Evolutionary conservation across 805 yeast genomes (phyloP).

Genomic region (Cyberlindnera maclurae): DNA sequence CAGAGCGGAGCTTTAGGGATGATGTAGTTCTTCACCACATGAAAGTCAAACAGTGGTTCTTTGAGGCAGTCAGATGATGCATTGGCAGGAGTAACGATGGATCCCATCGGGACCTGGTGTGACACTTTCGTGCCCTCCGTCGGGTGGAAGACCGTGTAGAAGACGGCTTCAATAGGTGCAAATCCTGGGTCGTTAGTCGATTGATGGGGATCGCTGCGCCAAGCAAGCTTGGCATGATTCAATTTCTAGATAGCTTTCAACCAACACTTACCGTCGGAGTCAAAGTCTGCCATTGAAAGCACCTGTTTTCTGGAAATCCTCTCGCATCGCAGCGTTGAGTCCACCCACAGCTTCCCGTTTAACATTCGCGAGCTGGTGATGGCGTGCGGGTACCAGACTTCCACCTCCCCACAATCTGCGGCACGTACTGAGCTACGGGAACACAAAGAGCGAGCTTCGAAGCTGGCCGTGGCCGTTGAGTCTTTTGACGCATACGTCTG

Average conservation of each 20-base stretch:
- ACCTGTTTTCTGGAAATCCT: no score
- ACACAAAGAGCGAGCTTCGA: no score
- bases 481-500: no score
- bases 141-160: slow-evolving; percentile 91
- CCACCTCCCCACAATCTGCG: no score
- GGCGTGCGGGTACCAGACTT: no score
- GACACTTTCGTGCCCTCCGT: slow-evolving; percentile 91
- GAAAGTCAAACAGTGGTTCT: slow-evolving; percentile 62
- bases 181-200: slow-evolving; percentile 48
- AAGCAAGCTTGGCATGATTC: no score
- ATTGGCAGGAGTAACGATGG: slow-evolving; percentile 36
- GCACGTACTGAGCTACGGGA: no score
- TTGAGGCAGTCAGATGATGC: slow-evolving; percentile 26
- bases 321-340: no score
- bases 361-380: not conserved
- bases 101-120: slow-evolving; percentile 82
- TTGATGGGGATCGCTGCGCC: no score
- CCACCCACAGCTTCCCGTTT: no score
- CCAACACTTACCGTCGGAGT: slow-evolving; percentile 1
- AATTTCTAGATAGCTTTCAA: no score
- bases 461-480: no score
- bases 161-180: slow-evolving; percentile 81
- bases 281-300: slow-evolving; percentile 1
- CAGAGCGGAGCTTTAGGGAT: slow-evolving; percentile 93
- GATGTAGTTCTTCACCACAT: slow-evolving; percentile 78